Base-by-base conservation (phyloP, 1,139 yeast genomes). In the Saccharomyces hybrid region DNA sequence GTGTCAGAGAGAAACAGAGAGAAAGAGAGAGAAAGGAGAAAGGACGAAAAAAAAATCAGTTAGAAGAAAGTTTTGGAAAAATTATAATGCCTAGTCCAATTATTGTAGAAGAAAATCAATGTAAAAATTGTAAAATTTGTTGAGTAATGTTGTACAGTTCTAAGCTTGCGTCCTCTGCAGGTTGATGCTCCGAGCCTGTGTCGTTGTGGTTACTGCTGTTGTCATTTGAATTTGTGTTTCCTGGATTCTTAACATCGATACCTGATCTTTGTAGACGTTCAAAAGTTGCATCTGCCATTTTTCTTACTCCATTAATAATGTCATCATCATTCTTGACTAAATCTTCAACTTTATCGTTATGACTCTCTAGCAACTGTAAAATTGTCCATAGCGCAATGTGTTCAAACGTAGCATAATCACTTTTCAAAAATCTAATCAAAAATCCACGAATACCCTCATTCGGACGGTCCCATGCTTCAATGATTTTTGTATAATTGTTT, bases 331-430 rank as follows among this genome's bases (percentile, higher is more conserved):
- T 81, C 66, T 84, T 84, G 50, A 86, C 82, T 63, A 82, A 75
- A 7, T 79, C 74, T 58, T 82, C 80, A 54, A 93, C 81, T 56
- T 86, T 86, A 51, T 74, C 73, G 67, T 90, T 88, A 65, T 87
- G 89, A 55, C 95, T 84, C 73, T 93, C 99, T 60, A 93, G 78
- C 59, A 93, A 79, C 73, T 93, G 99, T 63, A 91, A 78, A 61
- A 91, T 87, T 51, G 97, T 91, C 99, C 99, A 93, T 58, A 91
- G 81, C 1, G 99, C 97, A 72, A 93, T 93, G 70, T 93, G 99
- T 73, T 93, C 98, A 71, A 93, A 95, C 0, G 98, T 93, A 14
- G 96, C 88, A 70, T 91, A 93, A 48, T 86, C 87, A 65, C 91
- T 83, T 60, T 83, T 83, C 65, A 93, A 77, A 70, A 91, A 93